phyloP scores from a whole-genome alignment of 2,329 filamentous ascomycete species.

The Paradendryphiella salina region DNA sequence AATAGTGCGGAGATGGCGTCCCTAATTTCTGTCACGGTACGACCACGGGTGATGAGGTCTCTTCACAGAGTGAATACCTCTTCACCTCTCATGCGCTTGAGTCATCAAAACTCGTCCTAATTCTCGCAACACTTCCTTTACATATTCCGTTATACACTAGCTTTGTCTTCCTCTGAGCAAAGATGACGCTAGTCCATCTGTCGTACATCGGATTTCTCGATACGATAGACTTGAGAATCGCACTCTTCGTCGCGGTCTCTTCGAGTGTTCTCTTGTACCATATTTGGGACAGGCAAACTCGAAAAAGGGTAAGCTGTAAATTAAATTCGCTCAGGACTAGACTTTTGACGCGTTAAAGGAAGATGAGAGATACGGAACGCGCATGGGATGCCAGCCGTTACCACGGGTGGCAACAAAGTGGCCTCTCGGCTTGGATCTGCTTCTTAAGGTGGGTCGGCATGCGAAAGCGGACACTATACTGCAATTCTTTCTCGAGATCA shows the following conservation, averaged over 20 bases:
- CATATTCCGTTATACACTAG: background rate
- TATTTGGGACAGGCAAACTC: background rate
- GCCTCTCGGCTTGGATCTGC: background rate
- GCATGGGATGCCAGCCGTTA: background rate
- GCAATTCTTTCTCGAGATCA: background rate
- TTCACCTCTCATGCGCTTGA: background rate
- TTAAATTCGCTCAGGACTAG: too few species aligned
- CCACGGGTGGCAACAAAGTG: background rate
- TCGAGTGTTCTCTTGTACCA: background rate
- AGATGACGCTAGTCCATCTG: background rate
- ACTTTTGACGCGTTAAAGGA: background rate
- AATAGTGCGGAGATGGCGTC: background rate
- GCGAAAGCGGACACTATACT: background rate
- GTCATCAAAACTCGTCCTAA: background rate
- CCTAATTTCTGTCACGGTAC: background rate
- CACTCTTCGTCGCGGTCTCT: background rate
- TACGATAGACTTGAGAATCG: background rate
- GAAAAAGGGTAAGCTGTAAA: background rate
- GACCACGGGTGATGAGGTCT: background rate
- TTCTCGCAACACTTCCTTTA: background rate
- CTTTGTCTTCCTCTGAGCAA: too few species aligned
- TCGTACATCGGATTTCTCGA: background rate
- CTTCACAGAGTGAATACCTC: background rate
- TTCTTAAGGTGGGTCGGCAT: background rate
- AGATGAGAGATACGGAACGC: background rate